Base-by-base conservation (phyloP, 345 rosid species). In the Hirschfeldia incana region DNA sequence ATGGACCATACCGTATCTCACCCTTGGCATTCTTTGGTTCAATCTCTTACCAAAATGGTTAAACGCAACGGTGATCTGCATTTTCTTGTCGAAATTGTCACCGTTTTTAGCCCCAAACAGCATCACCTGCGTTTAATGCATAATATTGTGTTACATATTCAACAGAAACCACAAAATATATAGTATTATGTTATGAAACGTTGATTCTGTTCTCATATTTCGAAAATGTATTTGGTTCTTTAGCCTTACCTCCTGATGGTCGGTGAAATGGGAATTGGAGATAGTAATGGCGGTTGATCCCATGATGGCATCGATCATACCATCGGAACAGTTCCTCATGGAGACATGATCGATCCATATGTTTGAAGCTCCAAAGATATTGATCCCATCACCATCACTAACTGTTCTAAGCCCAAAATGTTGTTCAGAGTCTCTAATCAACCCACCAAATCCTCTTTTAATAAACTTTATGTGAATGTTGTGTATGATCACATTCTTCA, bases 341-440 rank as follows among this genome's bases (percentile, higher is more conserved):
- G 97, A 85, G 66, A 88, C 76, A 75, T 91, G 97, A 79, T 91
- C 94, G 13, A 91, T 72, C 97, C 94, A 92, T 13, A 92, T 0
- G 51, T 90, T 84, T 0, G 91, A 36, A 0, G 94, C 76, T 6
- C 91, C 88, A 37, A 81, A 92, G 8, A 92, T 64, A 27, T 81
- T 82, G 27, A 92, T 83, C 0, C 91, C 94, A 74, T 92, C 97
- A 6, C 97, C 94, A n/a, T 92, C 94, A 69, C 89, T 85, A 5
- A 1, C 1, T 0, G 90, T 83, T 6, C 97, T 66, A 9, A 16
- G 42, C 34, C 98, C 98, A 5, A 32, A 69, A 69, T 92, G 98
- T 15, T 82, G 77, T 4, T 75, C 78, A 0, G 94, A 84, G 73
- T 94, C 97, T 76, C 91, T 84, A 37, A 94, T 82, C 37, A 85